Evolutionary conservation across 345 rosid species (phyloP), one percentile per base, ranked within the genome.

Genomic region (Eucalyptus pauciflora): DNA sequence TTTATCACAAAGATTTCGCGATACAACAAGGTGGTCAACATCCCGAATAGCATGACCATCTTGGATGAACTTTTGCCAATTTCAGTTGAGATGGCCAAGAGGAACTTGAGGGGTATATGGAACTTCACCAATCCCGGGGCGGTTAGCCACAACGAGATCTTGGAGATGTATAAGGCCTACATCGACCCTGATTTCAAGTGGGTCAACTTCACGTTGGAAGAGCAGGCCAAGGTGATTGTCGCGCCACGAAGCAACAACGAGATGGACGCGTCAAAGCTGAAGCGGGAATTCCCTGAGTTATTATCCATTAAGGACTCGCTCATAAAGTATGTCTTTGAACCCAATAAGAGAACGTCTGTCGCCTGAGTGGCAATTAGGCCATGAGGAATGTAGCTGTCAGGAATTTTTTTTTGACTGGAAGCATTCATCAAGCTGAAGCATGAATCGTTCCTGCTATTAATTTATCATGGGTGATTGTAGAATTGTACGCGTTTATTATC

Each of bases 51-150:
- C 93, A 92, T 93, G 93, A 92, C 94, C n/a, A 79, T 93, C 88
- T 58, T 93, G 89, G 94, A 93, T 37, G 94, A 93, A 79, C 93
- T 93, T 79, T 90, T 93, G 80, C 93, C 93, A 25, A 92, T 93
- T 45, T 91, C 94, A 13, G 88, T 93, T 16, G 94, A 93, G 93
- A 93, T 93, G 93, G 94, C 93, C 4, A 93, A 92, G 86, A 87
- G 93, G 88, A 92, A 93, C 91, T 88, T 91, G 88, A 91, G 85
- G 87, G 94, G 94, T 9, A 92, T 92, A 33, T 93, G 94, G 94
- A 93, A 93, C 89, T 93, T 93, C 93, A 92, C 94, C n/a, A 93
- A 93, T 89, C 94, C 94, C 13, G 93, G 94, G 41, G 94, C 85
- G 50, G 93, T 92, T 56, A 91, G 93, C 89, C 94, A 92, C 90